phyloP scores from a whole-genome alignment of 1,284 basidiomycete species.

The Exsudoporus floridanus region DNA sequence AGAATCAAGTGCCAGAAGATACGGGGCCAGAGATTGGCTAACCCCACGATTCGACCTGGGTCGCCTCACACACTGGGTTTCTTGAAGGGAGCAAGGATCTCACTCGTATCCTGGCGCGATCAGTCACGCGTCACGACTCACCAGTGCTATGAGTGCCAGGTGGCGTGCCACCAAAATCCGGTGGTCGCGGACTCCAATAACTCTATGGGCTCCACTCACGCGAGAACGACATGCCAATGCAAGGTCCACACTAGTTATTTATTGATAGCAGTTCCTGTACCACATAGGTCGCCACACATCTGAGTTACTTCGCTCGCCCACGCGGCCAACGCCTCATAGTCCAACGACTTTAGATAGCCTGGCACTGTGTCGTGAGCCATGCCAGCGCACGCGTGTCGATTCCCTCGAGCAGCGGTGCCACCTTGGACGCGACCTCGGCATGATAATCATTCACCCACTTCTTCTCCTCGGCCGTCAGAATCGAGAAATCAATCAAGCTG shows the following conservation, averaged over 20 bases:
- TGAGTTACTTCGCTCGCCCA: not conserved
- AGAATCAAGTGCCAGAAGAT: not conserved
- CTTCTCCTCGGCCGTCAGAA: constrained; percentile 70
- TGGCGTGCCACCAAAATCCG: not conserved
- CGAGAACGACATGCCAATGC: too few relatives aligned
- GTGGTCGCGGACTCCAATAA: too few relatives aligned
- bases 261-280: not conserved
- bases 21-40: too few relatives aligned
- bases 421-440: constrained; percentile 71
- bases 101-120: too few relatives aligned
- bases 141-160: too few relatives aligned
- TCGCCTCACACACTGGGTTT: not conserved
- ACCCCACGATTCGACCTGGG: not conserved
- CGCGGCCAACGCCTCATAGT: not conserved
- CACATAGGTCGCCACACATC: not conserved
- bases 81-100: too few relatives aligned
- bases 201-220: too few relatives aligned
- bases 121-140: too few relatives aligned
- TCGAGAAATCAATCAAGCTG: constrained; percentile 66
- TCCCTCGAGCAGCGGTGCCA: constrained; percentile 66
- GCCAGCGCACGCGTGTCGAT: constrained; percentile 70
- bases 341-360: constrained; percentile 8
- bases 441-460: constrained; percentile 90
- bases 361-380: constrained; percentile 78
- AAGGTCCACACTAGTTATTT: not conserved